Evolutionary conservation across 176 grass and related monocot species (phyloP).

Genomic region (Puya raimondii): DNA sequence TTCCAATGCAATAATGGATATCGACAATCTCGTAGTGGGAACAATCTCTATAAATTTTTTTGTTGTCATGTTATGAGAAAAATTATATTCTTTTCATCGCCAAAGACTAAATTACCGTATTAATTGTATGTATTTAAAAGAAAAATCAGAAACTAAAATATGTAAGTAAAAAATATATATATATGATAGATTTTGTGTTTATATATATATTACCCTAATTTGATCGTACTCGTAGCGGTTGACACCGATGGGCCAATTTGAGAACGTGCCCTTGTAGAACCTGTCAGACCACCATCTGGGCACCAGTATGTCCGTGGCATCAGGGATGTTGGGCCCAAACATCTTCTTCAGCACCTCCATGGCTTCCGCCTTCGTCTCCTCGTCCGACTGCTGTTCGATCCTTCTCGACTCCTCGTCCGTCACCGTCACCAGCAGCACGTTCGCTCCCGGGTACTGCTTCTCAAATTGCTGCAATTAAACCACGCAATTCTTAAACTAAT

Average conservation of each 20-base stretch:
- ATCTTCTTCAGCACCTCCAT: conserved; percentile 46
- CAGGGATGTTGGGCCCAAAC: conserved; percentile 39
- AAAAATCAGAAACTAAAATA: not conserved
- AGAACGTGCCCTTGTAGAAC: conserved; percentile 50
- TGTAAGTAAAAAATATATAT: not conserved
- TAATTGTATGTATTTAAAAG: not conserved
- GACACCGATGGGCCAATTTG: conserved; percentile 65
- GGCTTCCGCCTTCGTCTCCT: conserved; percentile 41
- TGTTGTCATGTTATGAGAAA: too few relatives aligned
- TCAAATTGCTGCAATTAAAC: conserved; percentile 39
- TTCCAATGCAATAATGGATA: too few relatives aligned
- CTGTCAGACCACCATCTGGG: conserved; percentile 55
- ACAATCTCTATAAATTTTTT: too few relatives aligned
- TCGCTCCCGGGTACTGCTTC: conserved; percentile 38
- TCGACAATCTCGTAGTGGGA: too few relatives aligned
- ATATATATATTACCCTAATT: conserved; percentile 38
- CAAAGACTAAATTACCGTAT: too few relatives aligned
- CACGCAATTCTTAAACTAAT: not conserved
- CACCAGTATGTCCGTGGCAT: conserved; percentile 45
- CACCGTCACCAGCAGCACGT: conserved; percentile 62
- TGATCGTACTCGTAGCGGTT: conserved; percentile 52
- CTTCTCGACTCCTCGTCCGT: conserved; percentile 61
- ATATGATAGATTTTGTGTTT: not conserved
- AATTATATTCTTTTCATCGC: too few relatives aligned
- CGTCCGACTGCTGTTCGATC: conserved; percentile 54